Evolutionary conservation across 352 stramenopile species (phyloP), one percentile per base, ranked within the genome.

Genomic region (Phytophthora citrophthora): DNA sequence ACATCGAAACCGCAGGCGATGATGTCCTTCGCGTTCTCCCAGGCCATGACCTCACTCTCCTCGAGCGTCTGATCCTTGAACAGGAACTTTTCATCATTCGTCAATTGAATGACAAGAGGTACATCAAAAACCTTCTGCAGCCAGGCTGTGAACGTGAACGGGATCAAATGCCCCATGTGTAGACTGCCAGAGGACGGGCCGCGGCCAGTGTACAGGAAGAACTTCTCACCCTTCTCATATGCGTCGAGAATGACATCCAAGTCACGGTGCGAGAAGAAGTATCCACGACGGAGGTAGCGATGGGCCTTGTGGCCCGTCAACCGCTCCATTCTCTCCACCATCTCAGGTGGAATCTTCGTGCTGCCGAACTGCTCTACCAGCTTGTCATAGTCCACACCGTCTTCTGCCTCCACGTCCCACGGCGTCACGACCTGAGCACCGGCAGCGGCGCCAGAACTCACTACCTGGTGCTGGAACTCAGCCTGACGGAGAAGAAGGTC

Each of bases 41-140:
- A 96, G 49, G 97, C 98, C 74, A 99, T 95, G 27, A 87, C 64
- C 47, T 96, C 85, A 61, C 83, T 94, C 66, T 97, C 84, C 55
- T 90, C 88, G 20, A 96, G 74, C 54, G 89, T 95, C 67, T 96
- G 86, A 63, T 98, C 96, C 81, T 99, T 99, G 82, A 99, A 99
- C 9, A 99, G 72, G 66, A 99, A 99, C 81, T 99, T 99, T 74
- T 99, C 98, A 76, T 99, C 98, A 74, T 99, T 98, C 4, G 98
- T 99, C 52, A 99, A 96, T 84, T 99, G 98, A 75, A 99, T 99
- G 61, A 99, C 98, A 50, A 99, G 86, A 11, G 98, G 98, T 71
- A 98, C 97, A 54, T 99, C 86, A 65, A 99, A 99, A 44, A 98
- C 97, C 62, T 98, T 95, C 74, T 99, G 97, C 26, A 99, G 71